phyloP scores from a whole-genome alignment of 2,329 filamentous ascomycete genomes.

The Thielaviopsis musarum region DNA sequence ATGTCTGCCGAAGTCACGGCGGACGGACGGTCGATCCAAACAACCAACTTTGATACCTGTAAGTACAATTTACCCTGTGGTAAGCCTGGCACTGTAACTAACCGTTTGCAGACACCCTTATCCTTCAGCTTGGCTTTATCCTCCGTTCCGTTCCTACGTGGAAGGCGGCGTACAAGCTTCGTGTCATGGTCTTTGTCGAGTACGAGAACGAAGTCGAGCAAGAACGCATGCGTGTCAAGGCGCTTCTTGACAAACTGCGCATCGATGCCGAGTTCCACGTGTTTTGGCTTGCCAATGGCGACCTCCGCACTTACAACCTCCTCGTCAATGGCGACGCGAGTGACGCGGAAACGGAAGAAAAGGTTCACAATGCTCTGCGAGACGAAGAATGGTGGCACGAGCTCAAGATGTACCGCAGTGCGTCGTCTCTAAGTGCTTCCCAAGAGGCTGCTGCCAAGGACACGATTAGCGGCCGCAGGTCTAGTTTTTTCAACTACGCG shows the following conservation, averaged over 20 bases:
- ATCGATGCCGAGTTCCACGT: constrained; percentile 68
- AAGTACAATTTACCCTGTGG: constrained; percentile 20
- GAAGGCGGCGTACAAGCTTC: constrained; percentile 54
- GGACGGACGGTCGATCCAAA: constrained; percentile 51
- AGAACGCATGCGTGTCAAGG: constrained; percentile 53
- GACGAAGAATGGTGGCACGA: constrained; percentile 75
- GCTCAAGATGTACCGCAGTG: constrained; percentile 38
- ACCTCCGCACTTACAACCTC: constrained; percentile 54
- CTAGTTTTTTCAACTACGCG: not conserved
- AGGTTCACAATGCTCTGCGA: constrained; percentile 49
- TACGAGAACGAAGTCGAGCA: constrained; percentile 73
- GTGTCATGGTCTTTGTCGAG: constrained; percentile 77
- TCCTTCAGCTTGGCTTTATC: constrained; percentile 73
- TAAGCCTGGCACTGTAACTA: constrained; percentile 5
- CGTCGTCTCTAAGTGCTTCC: constrained; percentile 18
- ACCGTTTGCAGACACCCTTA: constrained; percentile 44
- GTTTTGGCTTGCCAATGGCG: constrained; percentile 63
- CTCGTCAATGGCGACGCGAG: constrained; percentile 57
- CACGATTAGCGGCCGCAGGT: not conserved
- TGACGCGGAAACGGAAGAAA: constrained; percentile 30
- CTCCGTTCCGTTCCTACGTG: constrained; percentile 65
- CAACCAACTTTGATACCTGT: constrained; percentile 85
- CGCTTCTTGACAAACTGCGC: constrained; percentile 61
- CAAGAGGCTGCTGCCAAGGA: not conserved
- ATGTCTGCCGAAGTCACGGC: constrained; percentile 73